Evolutionary conservation across 2,329 filamentous ascomycete species (phyloP), one percentile per base, ranked within the genome.

Genomic region (Hypoxylon sp.): DNA sequence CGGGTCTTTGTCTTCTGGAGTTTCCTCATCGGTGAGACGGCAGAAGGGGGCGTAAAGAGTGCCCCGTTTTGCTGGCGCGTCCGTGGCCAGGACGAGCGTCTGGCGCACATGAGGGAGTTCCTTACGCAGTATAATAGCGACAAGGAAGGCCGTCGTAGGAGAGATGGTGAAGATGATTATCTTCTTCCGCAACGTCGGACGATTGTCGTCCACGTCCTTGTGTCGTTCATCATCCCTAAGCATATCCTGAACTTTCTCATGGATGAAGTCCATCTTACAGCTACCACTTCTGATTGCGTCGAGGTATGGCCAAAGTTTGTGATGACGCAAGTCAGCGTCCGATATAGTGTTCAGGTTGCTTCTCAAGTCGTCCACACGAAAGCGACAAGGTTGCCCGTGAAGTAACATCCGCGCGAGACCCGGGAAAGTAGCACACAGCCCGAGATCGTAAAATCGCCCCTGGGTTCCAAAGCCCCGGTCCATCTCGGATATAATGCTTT

Each of bases 401-500:
- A 55, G 52, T 23, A 55, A 33, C 37, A 55, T 45, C 7, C 7
- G 20, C n/a, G 45, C 45, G 23, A 49, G 23, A 33, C 24, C 45
- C 45, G 38, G 38, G 42, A 55, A 55, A 31, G 52, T 55, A 17
- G 45, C 46, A 35, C 38, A 45, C 20, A 55, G 45, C 27, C 38
- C 38, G 7, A 55, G 27, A 2, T 55, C 27, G 13, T 55, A 55
- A n/a, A 55, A 55, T 6, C 20, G 10, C 18, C 52, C 37, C 31
- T 48, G 37, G 17, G 21, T 55, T 26, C 37, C 27, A 38, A 55
- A 55, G 4, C 52, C 46, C 38, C 41, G 21, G 24, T 55, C 38
- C 8, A 55, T 49, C 26, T 55, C 45, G n/a, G 38, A 55, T 20
- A 55, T 49, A 11, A 55, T 29, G 15, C 38, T 23, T n/a, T 55